A percentile compares a stretch with the other conserved stretches of the same genome.
These are phyloP conservation scores for Diaporthe ilicicola DNA, from an alignment of 2,329 filamentous ascomycete genomes.

Conservation along the genomic window DNA sequence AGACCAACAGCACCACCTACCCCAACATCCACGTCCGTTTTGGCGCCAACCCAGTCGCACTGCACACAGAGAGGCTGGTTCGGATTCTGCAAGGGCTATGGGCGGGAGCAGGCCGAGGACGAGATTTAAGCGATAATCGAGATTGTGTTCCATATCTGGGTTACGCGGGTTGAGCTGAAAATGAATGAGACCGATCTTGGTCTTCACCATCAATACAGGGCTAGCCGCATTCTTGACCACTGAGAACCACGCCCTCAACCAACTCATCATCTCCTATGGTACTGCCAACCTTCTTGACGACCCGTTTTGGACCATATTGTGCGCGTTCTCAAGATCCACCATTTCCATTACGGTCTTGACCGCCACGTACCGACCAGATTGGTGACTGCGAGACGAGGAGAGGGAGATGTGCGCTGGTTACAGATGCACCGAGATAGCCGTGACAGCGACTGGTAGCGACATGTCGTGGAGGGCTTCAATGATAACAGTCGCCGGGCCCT, in stretches of 20 bases:
- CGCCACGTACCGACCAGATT: slow-evolving; percentile 97
- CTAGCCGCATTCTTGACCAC: slow-evolving; percentile 95
- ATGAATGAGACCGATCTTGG: slow-evolving; percentile 94
- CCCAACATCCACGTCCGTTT: slow-evolving; percentile 33
- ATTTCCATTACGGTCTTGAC: slow-evolving; percentile 96
- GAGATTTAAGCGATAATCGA: slow-evolving; percentile 78
- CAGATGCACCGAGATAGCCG: slow-evolving; percentile 87
- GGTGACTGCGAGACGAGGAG: slow-evolving; percentile 95
- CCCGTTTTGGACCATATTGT: slow-evolving; percentile 93
- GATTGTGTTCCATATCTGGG: slow-evolving; percentile 99
- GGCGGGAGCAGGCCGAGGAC: slow-evolving; percentile 40
- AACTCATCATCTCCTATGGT: slow-evolving; percentile 99
- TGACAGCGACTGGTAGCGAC: slow-evolving; percentile 91
- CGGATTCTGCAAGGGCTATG: slow-evolving; percentile 49
- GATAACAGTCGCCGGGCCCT: slow-evolving; percentile 88
- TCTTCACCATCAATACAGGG: slow-evolving; percentile 94
- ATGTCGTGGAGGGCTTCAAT: slow-evolving; percentile 93
- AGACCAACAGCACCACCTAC: slow-evolving; percentile 43
- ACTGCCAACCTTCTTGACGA: slow-evolving; percentile 96
- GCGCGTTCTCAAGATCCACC: slow-evolving; percentile 93
- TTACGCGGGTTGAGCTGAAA: slow-evolving; percentile 99
- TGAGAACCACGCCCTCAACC: slow-evolving; percentile 90
- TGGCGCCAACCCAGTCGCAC: slow-evolving; percentile 37
- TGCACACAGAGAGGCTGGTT: slow-evolving; percentile 52
- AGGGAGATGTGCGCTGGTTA: slow-evolving; percentile 97